Percentiles rank a stretch among this genome's conserved stretches.
phyloP scores from a whole-genome alignment of 164 flowering plant species.

The Liriodendron chinense region DNA sequence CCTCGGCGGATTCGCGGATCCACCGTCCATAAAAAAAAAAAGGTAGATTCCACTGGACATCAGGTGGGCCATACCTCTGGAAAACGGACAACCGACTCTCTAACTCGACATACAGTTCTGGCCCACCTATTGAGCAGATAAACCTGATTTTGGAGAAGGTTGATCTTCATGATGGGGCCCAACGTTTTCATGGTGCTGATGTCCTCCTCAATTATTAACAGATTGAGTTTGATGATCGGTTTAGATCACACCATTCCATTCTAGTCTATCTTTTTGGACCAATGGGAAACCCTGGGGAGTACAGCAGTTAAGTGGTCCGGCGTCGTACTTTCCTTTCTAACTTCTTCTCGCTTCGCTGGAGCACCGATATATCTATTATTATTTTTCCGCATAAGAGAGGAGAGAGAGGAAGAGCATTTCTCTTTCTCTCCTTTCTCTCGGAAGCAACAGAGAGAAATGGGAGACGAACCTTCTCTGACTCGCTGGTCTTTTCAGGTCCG shows the following conservation, averaged over 20 bases:
- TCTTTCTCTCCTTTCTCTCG: neutral
- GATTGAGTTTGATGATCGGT: no score
- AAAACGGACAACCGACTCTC: no score
- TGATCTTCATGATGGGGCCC: no score
- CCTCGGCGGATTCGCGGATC: no score
- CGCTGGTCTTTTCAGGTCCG: conserved; percentile 82
- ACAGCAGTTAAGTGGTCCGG: neutral
- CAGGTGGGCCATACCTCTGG: no score
- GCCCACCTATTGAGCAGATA: no score
- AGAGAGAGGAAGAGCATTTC: neutral
- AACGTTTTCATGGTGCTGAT: no score
- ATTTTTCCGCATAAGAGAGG: neutral
- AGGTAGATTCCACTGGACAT: no score
- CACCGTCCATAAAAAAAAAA: no score
- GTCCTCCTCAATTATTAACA: no score
- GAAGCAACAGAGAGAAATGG: conserved; percentile 23
- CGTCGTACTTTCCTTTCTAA: neutral
- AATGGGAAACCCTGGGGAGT: neutral
- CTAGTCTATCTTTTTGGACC: neutral
- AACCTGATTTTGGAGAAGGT: no score
- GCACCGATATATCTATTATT: neutral
- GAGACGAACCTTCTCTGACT: conserved; percentile 66
- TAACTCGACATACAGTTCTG: no score
- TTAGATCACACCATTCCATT: neutral
- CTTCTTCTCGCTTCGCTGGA: neutral